Evolutionary conservation across 2,329 filamentous ascomycete genomes (phyloP), one percentile per base, ranked within the genome.

Genomic region (Penicillium sp.): DNA sequence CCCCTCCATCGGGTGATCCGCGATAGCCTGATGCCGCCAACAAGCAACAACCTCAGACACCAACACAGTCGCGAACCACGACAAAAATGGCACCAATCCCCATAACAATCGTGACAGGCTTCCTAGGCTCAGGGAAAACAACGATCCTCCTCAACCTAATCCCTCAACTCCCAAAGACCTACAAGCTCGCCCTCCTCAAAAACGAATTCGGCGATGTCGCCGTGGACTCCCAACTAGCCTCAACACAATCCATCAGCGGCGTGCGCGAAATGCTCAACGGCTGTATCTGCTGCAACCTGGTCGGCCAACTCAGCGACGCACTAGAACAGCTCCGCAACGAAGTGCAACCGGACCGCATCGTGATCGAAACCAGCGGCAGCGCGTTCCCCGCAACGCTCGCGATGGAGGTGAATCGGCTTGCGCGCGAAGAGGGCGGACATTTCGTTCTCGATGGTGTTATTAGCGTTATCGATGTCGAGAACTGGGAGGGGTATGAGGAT

Each of bases 281-380:
- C 64, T 97, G 94, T 78, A 97, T 99, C 76, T 99, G 94, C 84
- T 99, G 94, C 80, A 97, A 97, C 73, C 88, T 97, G 27, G 93
- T 99, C 59, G 94, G 94, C 16, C 91, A 96, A 74, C 85, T 99
- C 8, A 85, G 86, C 58, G 86, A 89, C 47, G 92, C 93, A 1
- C 86, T 99, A 19, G 78, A 83, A 43, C 87, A 94, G 69, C 86
- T 99, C 40, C 83, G 84, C 50, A 74, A 78, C 27, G 77, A 82
- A 38, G 77, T 82, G 6, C 61, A 65, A 0, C 93, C 92, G 0
- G 90, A 97, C 71, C 85, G 94, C 54, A 94, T 99, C 74, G 86
- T 99, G 51, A 87, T 99, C 72, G 94, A 99, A 81, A 99, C 94
- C 2, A 90, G 86, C 39, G 94, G 94, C 1, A 90, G 86, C 29